Evolutionary conservation across 192 early-diverging fungal genomes (phyloP), one percentile per base, ranked within the genome.

Genomic region (Podila epicladia): DNA sequence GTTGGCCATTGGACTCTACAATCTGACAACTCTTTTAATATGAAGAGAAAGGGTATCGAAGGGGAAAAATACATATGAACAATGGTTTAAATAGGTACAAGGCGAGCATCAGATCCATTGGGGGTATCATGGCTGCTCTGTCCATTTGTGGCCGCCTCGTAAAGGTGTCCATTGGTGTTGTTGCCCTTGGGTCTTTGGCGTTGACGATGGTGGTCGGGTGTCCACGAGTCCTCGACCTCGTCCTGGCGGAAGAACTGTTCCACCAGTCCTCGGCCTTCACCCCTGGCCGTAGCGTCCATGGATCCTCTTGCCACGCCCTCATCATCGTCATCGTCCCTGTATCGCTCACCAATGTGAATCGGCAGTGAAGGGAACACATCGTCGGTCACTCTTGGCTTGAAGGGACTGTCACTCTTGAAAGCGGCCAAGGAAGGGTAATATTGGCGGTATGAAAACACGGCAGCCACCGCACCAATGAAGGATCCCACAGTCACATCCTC

Each of bases 401-500:
- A 80, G 17, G 77, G 77, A 19, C 38, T 31, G 58, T 80, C 77
- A 2, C 53, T 68, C 20, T 73, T 73, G 45, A 22, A 24, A 13
- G 71, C 67, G 9, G 63, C 61, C 8, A 80, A 32, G 0, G 71
- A 73, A 11, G 93, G 92, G 57, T 93, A 92, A 73, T 92, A 94
- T 73, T 91, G 91, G 60, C 85, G 82, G 72, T 94, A 94, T 0
- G 88, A 83, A 73, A 92, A 93, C 67, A 86, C 86, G 2, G 90
- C 92, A 75, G 88, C 89, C 9, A 85, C 65, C 0, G 80, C 65
- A 22, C 93, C 93, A 13, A 94, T 71, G 4, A 83, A 65, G 7
- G 83, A 69, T 24, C 92, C 94, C 2, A 80, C 77, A 48, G 86
- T 69, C 29, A 95, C 93, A 76, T 95, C 94, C 61, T 90, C 85